A percentile compares a stretch with the other conserved stretches of the same genome.
phyloP scores from a whole-genome alignment of 2,329 filamentous ascomycete species.

The Apiospora rasikravindrae region DNA sequence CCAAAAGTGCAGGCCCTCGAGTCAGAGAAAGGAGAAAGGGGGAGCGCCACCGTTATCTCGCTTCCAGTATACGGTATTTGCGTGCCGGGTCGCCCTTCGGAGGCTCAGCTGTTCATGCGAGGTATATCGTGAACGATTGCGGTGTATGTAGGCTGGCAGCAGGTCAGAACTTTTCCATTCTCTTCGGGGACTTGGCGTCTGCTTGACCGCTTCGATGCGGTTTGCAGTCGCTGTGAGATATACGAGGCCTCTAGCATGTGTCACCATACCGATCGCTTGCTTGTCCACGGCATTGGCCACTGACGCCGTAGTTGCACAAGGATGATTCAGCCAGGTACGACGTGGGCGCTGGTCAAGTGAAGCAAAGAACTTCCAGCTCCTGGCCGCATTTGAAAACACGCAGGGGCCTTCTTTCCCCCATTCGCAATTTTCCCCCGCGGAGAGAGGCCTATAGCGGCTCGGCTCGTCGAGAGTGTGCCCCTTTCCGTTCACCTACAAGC shows the following conservation, averaged over 20 bases:
- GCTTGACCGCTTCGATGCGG: conserved; percentile 10
- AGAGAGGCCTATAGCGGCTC: neutral
- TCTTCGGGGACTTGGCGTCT: neutral
- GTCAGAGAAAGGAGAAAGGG: neutral
- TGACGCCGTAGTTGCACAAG: conserved; percentile 25
- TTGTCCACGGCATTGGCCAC: conserved; percentile 31
- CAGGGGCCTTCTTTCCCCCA: neutral
- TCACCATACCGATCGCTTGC: conserved; percentile 28
- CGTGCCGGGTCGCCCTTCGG: neutral
- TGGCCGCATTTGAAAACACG: neutral
- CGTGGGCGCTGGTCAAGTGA: conserved; percentile 29
- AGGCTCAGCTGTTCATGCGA: neutral
- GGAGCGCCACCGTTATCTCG: neutral
- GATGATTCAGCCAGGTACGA: conserved; percentile 30
- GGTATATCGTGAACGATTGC: neutral
- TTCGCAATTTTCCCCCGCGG: neutral
- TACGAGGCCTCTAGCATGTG: conserved; percentile 23
- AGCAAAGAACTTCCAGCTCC: conserved; percentile 1
- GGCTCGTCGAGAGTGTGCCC: neutral
- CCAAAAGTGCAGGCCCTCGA: neutral
- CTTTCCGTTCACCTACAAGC: neutral
- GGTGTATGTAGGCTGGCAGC: neutral
- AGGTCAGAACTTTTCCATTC: neutral
- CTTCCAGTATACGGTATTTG: neutral
- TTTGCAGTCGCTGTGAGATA: neutral